Evolutionary conservation across 1,139 yeast genomes (phyloP).

Genomic region (Suhomyces bokatorum): DNA sequence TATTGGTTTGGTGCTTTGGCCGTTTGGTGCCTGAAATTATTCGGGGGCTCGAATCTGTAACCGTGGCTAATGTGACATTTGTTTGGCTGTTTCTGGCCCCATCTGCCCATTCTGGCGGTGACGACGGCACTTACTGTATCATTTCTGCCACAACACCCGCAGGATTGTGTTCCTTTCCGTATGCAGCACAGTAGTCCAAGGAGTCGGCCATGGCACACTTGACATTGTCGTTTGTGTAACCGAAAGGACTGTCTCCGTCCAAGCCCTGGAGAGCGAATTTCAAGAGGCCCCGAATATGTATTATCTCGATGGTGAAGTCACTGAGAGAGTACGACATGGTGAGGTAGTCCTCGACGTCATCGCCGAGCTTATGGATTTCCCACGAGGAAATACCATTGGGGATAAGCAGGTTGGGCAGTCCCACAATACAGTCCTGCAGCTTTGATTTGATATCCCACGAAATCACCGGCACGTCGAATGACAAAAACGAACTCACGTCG

Average conservation of each 20-base stretch:
- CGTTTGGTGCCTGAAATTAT: too few species aligned
- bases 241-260: background rate
- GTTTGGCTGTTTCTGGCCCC: too few species aligned
- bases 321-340: slow-evolving; percentile 16
- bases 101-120: too few species aligned
- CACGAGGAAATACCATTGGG: slow-evolving; percentile 43
- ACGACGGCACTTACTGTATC: too few species aligned
- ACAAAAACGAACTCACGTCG: slow-evolving; percentile 9
- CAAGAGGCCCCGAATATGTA: slow-evolving; percentile 11
- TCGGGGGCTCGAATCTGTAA: too few species aligned
- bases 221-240: slow-evolving; percentile 11
- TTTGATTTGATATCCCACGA: slow-evolving; percentile 10
- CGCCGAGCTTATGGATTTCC: slow-evolving; percentile 15
- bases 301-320: slow-evolving; percentile 15
- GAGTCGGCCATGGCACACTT: slow-evolving; percentile 14
- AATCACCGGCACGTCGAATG: slow-evolving; percentile 8
- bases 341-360: slow-evolving; percentile 13
- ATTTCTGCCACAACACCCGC: background rate
- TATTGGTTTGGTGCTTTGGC: too few species aligned
- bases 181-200: slow-evolving; percentile 7
- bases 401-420: slow-evolving; percentile 31
- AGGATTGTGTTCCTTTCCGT: slow-evolving; percentile 4
- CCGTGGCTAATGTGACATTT: too few species aligned
- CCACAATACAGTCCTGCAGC: slow-evolving; percentile 6
- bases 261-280: slow-evolving; percentile 1